These are phyloP conservation scores for Pulveroboletus ravenelii DNA, from an alignment of 768 basidiomycete species.

Conservation along the genomic window DNA sequence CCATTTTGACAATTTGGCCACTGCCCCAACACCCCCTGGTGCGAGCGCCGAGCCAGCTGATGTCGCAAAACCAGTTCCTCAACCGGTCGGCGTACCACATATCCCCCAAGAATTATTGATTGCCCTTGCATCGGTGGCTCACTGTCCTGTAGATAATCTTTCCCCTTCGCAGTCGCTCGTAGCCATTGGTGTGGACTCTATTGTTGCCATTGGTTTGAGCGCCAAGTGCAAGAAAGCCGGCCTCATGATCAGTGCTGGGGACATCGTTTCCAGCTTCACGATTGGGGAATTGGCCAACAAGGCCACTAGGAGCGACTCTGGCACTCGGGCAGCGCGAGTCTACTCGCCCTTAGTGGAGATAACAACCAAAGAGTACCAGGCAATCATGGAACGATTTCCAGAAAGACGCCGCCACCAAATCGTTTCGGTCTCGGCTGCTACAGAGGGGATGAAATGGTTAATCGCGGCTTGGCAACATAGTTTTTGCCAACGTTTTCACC, in stretches of 20 bases:
- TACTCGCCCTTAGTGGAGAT: neutral
- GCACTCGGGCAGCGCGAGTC: neutral
- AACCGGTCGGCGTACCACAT: neutral
- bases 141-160: slow-evolving; percentile 29
- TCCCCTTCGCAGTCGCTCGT: slow-evolving; percentile 33
- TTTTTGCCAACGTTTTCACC: slow-evolving; percentile 38
- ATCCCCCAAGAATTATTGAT: slow-evolving; percentile 10
- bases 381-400: slow-evolving; percentile 16
- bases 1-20: slow-evolving; percentile 14
- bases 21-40: neutral
- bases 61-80: neutral
- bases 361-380: slow-evolving; percentile 10
- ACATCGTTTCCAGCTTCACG: slow-evolving; percentile 40
- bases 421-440: slow-evolving; percentile 17
- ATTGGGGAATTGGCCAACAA: slow-evolving; percentile 27
- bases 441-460: slow-evolving; percentile 34
- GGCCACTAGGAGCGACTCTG: neutral
- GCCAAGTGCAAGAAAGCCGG: slow-evolving; percentile 38
- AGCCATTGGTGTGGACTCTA: slow-evolving; percentile 46
- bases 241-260: slow-evolving; percentile 31
- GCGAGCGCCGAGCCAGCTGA: neutral
- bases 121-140: slow-evolving; percentile 17
- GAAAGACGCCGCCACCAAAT: slow-evolving; percentile 8
- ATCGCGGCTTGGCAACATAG: slow-evolving; percentile 44
- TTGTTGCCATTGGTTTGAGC: slow-evolving; percentile 43